Evolutionary conservation across 2,329 filamentous ascomycete genomes (phyloP), one percentile per base, ranked within the genome.

Genomic region (Exserohilum turcica): DNA sequence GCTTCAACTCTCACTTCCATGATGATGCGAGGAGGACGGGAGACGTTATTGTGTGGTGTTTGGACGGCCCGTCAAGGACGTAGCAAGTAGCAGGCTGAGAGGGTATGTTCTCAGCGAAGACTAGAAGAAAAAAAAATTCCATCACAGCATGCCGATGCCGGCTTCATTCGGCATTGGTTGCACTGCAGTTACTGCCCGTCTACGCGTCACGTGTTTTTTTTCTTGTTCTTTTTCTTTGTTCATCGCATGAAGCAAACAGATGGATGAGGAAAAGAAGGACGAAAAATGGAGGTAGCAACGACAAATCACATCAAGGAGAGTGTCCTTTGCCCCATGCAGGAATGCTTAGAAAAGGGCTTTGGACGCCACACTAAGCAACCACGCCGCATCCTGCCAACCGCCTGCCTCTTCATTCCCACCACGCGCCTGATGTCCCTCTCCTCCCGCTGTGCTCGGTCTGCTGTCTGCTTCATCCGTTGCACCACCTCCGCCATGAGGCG

Each of bases 1-100:
- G 81, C 4, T 86, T 81, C 69, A 88, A 87, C 63, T 82, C 80
- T 28, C 81, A 82, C 54, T 86, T 80, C 74, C 85, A 87, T 67
- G 85, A 87, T 61, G 85, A 88, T 69, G 77, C 74, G 76, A 79
- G 85, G 50, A 77, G 85, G 47, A 74, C 73, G 18, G 85, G 85
- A n/a, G 84, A 87, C 71, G 80, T 88, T 28, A 69, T 87, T 16
- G 83, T 86, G 21, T 87, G 83, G 83, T 85, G 74, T 60, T 48
- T 69, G 59, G 65, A 66, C 37, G 57, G 54, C 32, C 54, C 27
- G 46, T 47, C 43, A 39, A 27, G 10, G 21, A 43, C 5, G 40
- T 21, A 32, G 28, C 7, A 16, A 9, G 13, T 33, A 33, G 29
- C n/a, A 4, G 12, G 7, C 8, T 29, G 21, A n/a, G n/a, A n/a